phyloP scores from a whole-genome alignment of 352 stramenopile genomes.

The Plasmopara viticola region DNA sequence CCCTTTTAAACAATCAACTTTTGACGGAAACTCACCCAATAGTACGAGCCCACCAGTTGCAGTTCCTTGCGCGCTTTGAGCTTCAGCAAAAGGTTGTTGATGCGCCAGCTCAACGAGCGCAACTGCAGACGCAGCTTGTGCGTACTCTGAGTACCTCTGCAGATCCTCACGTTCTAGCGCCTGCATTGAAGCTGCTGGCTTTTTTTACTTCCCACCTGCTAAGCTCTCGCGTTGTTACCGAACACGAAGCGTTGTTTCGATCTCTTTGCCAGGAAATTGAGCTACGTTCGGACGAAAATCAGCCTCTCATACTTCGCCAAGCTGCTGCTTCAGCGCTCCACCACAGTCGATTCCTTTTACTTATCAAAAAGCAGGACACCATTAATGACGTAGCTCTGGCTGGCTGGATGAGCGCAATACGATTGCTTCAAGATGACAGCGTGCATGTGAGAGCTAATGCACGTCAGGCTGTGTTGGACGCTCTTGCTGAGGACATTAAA shows the following conservation, averaged over 20 bases:
- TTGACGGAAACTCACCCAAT: slow-evolving; percentile 64
- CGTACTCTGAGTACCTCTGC: slow-evolving; percentile 32
- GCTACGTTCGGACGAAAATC: slow-evolving; percentile 35
- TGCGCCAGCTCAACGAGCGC: slow-evolving; percentile 6
- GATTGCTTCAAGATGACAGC: slow-evolving; percentile 69
- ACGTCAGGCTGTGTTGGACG: slow-evolving; percentile 31
- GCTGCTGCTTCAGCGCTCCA: slow-evolving; percentile 47
- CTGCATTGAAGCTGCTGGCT: slow-evolving; percentile 55
- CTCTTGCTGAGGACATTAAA: slow-evolving; percentile 15
- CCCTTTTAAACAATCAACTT: slow-evolving; percentile 40
- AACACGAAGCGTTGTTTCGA: slow-evolving; percentile 14
- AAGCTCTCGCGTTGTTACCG: background rate
- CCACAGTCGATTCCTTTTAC: slow-evolving; percentile 38
- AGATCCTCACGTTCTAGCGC: slow-evolving; percentile 46
- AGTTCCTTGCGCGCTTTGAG: slow-evolving; percentile 43
- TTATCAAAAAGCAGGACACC: slow-evolving; percentile 7
- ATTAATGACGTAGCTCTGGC: slow-evolving; percentile 31
- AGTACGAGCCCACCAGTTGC: slow-evolving; percentile 43
- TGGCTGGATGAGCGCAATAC: slow-evolving; percentile 52
- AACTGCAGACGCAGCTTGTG: slow-evolving; percentile 21
- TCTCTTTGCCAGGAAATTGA: slow-evolving; percentile 44
- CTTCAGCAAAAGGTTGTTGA: slow-evolving; percentile 12
- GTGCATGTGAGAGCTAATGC: slow-evolving; percentile 20
- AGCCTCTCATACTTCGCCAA: slow-evolving; percentile 54
- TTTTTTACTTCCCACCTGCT: slow-evolving; percentile 24